Evolutionary conservation across 2,329 filamentous ascomycete genomes (phyloP).

Genomic region (Hymenotorrendiella dingleyae): DNA sequence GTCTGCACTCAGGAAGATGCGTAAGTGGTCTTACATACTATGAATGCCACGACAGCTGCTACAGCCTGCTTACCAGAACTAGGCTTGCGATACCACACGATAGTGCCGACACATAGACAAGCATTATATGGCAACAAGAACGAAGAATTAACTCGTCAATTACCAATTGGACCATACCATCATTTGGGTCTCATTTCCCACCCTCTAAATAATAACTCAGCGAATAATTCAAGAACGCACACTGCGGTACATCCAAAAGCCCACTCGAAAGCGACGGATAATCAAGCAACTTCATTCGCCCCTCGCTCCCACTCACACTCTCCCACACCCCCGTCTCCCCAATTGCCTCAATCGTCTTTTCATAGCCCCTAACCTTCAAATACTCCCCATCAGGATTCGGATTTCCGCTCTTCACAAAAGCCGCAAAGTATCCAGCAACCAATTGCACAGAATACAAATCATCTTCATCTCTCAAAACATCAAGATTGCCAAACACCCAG

Average conservation of each 20-base stretch:
- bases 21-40: no score
- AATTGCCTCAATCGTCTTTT: constrained; percentile 35
- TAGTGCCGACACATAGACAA: no score
- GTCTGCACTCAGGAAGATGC: no score
- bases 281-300: constrained; percentile 39
- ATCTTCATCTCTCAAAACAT: constrained; percentile 36
- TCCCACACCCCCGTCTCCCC: constrained; percentile 36
- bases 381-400: constrained; percentile 45
- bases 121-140: no score
- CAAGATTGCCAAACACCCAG: constrained; percentile 42
- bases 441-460: constrained; percentile 42
- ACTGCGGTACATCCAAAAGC: constrained; percentile 44
- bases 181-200: constrained; percentile 1
- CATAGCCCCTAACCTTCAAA: constrained; percentile 39
- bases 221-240: constrained; percentile 39
- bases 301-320: constrained; percentile 33
- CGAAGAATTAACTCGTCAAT: no score
- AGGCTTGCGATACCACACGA: no score
- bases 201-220: constrained; percentile 36
- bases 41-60: no score
- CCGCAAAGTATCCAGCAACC: constrained; percentile 40
- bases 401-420: constrained; percentile 40
- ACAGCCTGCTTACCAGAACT: no score
- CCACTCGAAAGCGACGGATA: constrained; percentile 35
- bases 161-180: no score